Evolutionary conservation across 2,329 filamentous ascomycete genomes (phyloP).

Genomic region (Monilinia fructicola): DNA sequence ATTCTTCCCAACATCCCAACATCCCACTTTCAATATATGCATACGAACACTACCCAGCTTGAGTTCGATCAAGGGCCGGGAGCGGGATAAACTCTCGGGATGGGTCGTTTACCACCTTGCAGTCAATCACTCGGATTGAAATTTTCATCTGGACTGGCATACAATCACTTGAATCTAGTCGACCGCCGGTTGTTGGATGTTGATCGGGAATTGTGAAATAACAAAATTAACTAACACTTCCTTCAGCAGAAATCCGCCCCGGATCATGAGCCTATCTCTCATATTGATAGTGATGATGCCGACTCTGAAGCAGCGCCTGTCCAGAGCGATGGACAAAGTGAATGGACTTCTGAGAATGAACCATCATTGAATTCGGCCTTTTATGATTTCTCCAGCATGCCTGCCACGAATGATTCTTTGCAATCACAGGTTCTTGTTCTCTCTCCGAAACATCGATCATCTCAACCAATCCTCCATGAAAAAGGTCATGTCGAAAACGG

Average conservation of each 20-base stretch:
- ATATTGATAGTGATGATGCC: constrained; percentile 17
- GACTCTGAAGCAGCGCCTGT: neutral
- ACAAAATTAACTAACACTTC: neutral
- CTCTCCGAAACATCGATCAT: neutral
- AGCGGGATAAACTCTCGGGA: too few relatives aligned
- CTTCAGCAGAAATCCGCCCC: constrained; percentile 1
- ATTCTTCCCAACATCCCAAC: neutral
- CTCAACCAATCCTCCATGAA: neutral
- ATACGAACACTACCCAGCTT: neutral
- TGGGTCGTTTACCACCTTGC: too few relatives aligned
- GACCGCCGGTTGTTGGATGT: too few relatives aligned
- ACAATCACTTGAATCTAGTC: neutral
- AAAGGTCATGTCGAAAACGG: neutral
- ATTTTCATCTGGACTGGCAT: neutral
- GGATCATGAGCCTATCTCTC: neutral
- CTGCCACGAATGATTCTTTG: neutral
- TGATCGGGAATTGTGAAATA: too few relatives aligned
- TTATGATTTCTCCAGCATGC: constrained; percentile 10
- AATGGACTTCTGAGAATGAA: constrained; percentile 8
- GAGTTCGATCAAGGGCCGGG: neutral
- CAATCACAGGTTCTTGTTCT: constrained; percentile 7
- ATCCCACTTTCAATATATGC: too few relatives aligned
- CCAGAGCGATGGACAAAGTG: neutral
- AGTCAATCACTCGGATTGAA: too few relatives aligned
- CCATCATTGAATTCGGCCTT: constrained; percentile 5